Conservation (phyloP, 495 filamentous ascomycete genomes). For the Darksidea phi region DNA sequence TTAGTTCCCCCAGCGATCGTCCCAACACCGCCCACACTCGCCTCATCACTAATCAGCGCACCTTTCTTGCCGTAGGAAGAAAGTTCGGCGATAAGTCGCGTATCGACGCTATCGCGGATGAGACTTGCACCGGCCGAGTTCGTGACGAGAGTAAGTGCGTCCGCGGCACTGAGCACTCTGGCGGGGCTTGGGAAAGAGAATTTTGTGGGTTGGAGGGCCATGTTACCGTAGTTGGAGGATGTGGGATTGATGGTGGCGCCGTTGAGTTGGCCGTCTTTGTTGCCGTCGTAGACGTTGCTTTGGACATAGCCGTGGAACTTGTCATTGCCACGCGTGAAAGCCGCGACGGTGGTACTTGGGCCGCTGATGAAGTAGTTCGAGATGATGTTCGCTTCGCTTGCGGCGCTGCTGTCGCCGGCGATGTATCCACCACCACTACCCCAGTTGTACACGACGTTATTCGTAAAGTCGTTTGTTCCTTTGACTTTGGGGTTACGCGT, state of each 20-base stretch:
- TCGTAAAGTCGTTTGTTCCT: constrained; percentile 26
- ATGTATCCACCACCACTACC: constrained; percentile 31
- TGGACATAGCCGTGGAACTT: constrained; percentile 20
- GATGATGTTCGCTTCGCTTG: constrained; percentile 22
- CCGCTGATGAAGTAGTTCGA: constrained; percentile 31
- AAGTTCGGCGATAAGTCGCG: constrained; percentile 15
- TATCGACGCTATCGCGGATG: constrained; percentile 16
- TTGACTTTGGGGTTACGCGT: constrained; percentile 31
- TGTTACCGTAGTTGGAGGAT: constrained; percentile 18
- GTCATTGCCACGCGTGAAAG: constrained; percentile 17
- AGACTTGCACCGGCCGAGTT: constrained; percentile 19
- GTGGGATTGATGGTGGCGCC: constrained; percentile 10
- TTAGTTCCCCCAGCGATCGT: constrained; percentile 14
- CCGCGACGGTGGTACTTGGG: constrained; percentile 15
- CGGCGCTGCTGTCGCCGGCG: constrained; percentile 14
- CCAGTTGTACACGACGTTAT: constrained; percentile 35
- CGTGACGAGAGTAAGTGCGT: constrained; percentile 11
- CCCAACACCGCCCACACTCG: constrained; percentile 17
- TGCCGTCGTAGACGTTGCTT: constrained; percentile 18
- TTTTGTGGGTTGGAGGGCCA: constrained; percentile 10
- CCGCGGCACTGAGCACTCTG: constrained; percentile 11
- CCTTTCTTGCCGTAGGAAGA: constrained; percentile 13
- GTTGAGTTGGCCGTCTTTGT: constrained; percentile 28
- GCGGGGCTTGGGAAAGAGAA: constrained; percentile 13
- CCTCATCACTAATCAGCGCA: constrained; percentile 24